Base-by-base conservation (phyloP, 192 early-diverging fungal species). In the Dispira parvispora region DNA sequence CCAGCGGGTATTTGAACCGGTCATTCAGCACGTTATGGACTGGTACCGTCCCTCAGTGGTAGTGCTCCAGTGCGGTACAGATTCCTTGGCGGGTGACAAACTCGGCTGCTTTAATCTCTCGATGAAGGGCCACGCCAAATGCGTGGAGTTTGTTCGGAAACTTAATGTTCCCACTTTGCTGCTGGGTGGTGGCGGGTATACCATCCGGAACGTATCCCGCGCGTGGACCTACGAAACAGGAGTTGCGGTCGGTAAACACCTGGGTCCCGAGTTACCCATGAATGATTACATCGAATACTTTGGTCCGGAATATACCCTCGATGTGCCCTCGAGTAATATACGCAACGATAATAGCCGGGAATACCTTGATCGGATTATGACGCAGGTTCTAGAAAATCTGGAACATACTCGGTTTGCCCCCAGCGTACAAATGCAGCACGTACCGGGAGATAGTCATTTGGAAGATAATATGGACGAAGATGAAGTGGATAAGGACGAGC, bases 151-250 rank as follows among this genome's bases (percentile, higher is more conserved):
- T 74, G 86, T 97, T 62, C 93, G 93, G 61, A 79, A 72, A 9
- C 89, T 96, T 68, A 87, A 90, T 54, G 67, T 99, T 21, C 96
- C 96, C 25, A 80, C 94, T 74, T 70, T 99, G 32, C 83, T 96
- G 27, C 76, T 97, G 1, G 96, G 96, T 27, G 96, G 96, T 21
- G 96, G 96, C 20, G 96, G 96, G 16, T 99, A 99, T 67, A 97
- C 96, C 0, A 92, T 96, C 68, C 81, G 92, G 20, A 95, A 97
- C 71, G 92, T 96, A 2, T 85, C 90, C 28, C 81, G 94, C 8
- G 83, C 85, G 26, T 96, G 93, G 94, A 85, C 90, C 14, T 97
- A 94, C 71, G 96, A 99, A 67, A 99, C 96, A 3, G 80, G 84
- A 8, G 77, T 91, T 8, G 78, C 89, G 23, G 80, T 88, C 3